Base-by-base conservation (phyloP, 2,329 filamentous ascomycete genomes). In the Alternaria sp. region DNA sequence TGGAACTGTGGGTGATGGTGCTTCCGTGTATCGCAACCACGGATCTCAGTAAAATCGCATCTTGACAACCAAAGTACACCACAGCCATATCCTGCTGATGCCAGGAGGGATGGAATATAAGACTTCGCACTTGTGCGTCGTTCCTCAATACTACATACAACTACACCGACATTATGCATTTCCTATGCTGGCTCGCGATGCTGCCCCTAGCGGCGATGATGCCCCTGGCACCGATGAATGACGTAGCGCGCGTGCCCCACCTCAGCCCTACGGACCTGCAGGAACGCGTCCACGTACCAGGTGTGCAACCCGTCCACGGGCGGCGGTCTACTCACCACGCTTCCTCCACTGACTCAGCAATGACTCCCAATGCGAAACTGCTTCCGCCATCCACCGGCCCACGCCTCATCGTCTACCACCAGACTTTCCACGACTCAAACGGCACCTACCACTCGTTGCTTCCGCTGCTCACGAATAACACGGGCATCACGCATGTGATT, bases 401-500 rank as follows among this genome's bases (percentile, higher is more conserved):
- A 0, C 77, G 83, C 17, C 77, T 88, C 12, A 80, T 88, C 25
- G 79, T 87, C 62, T 91, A 91, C 73, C 87, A 89, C 67, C 89
- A 91, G 74, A 91, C 89, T 0, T 85, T 89, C 68, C 86, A 90
- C 71, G 83, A 83, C 59, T 80, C 82, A 10, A 80, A 85, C 62
- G 83, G 84, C 55, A 82, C 81, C 30, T 86, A 87, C 67, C 84
- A 90, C 65, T 89, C 88, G 6, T 82, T 91, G 65, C 83, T 90
- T 1, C 89, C 89, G 0, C 82, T 91, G 45, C 76, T 89, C 57
- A 83, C 83, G 44, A 83, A 88, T 64, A 83, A 85, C 66, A 89
- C 88, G 6, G 86, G 87, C 9, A 81, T 89, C 54, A 97, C 94
- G 0, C 94, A 97, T 81, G 85, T 97, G 63, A 94, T 97, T 70